Conservation (phyloP, 441 rosid genomes). For the Monsonia emarginata region DNA sequence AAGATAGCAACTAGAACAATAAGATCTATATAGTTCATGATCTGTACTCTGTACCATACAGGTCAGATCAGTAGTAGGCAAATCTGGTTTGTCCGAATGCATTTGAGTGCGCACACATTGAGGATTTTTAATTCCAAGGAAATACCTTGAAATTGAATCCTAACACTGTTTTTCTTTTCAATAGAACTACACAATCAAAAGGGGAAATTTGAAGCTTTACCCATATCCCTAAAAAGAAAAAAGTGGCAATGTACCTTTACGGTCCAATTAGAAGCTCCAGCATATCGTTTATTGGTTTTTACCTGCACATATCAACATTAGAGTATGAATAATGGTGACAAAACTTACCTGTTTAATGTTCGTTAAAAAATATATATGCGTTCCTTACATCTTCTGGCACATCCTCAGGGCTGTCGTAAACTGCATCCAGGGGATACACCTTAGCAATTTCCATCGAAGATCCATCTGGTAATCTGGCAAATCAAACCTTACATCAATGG, state of each 20-base stretch:
- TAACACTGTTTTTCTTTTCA: conserved; percentile 14
- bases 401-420: conserved; percentile 64
- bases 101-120: too few species aligned
- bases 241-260: conserved; percentile 50
- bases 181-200: not conserved
- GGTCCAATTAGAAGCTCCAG: conserved; percentile 81
- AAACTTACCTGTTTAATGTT: not conserved
- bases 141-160: too few species aligned
- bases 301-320: conserved; percentile 37
- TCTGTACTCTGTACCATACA: not conserved
- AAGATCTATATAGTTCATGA: not conserved
- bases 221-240: not conserved
- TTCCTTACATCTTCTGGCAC: conserved; percentile 84
- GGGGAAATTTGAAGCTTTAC: not conserved
- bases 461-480: conserved; percentile 75
- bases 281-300: conserved; percentile 71
- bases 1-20: not conserved
- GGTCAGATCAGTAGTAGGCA: not conserved
- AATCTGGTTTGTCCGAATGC: not conserved
- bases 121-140: too few species aligned
- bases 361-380: not conserved
- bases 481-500: conserved; percentile 14
- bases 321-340: not conserved
- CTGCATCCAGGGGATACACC: conserved; percentile 87
- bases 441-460: conserved; percentile 83